Conservation (phyloP, 176 grass and related monocot species). For the Aegilops tauschii region DNA sequence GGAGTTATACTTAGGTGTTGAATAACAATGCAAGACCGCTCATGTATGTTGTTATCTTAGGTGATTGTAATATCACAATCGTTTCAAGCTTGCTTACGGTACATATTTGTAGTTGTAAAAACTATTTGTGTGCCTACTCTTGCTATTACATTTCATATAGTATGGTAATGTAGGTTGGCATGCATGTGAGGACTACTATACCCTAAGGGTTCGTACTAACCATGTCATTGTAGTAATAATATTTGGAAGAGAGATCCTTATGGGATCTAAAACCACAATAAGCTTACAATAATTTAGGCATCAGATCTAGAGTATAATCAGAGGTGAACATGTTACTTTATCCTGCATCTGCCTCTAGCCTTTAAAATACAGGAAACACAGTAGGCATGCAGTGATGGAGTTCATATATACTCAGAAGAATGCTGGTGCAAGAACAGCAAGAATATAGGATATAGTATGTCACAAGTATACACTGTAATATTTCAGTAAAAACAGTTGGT, state of each 20-base stretch:
- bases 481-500: conserved; percentile 47
- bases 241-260: conserved; percentile 12
- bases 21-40: no score
- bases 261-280: conserved; percentile 9
- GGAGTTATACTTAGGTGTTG: background rate
- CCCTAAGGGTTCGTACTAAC: conserved; percentile 4
- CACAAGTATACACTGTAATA: conserved; percentile 64
- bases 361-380: background rate
- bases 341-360: background rate
- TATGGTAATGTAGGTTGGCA: background rate
- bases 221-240: conserved; percentile 12
- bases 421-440: conserved; percentile 17
- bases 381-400: background rate
- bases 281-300: conserved; percentile 16
- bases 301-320: conserved; percentile 29
- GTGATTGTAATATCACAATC: background rate
- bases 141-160: background rate
- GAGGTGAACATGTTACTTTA: background rate
- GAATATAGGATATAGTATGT: conserved; percentile 49
- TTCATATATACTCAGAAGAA: conserved; percentile 20
- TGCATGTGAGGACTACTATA: conserved; percentile 31
- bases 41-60: background rate
- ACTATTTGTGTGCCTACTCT: no score
- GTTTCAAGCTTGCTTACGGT: background rate
- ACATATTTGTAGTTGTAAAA: no score